These are phyloP conservation scores for Amanita exitialis DNA, from an alignment of 768 basidiomycete genomes.

Conservation along the genomic window DNA sequence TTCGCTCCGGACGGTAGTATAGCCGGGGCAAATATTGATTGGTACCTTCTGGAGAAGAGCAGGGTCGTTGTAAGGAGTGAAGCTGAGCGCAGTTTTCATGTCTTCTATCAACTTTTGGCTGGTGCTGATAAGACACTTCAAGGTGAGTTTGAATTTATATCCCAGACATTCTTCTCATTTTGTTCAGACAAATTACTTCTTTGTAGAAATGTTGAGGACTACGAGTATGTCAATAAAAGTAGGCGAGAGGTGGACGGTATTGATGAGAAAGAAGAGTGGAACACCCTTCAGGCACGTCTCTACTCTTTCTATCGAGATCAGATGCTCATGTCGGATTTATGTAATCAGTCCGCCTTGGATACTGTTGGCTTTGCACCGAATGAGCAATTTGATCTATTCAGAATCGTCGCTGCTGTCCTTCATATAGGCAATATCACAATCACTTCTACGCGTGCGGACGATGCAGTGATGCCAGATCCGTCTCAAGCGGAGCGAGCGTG, in stretches of 20 bases:
- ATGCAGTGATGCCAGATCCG: slow-evolving; percentile 67
- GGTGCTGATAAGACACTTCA: slow-evolving; percentile 55
- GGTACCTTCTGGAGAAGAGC: slow-evolving; percentile 98
- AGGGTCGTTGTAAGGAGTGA: slow-evolving; percentile 82
- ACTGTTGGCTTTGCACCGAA: slow-evolving; percentile 77
- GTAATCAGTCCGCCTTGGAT: slow-evolving; percentile 62
- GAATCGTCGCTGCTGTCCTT: slow-evolving; percentile 86
- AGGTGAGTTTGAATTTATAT: slow-evolving; percentile 32
- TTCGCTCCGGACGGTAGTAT: slow-evolving; percentile 92
- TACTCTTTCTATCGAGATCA: background rate
- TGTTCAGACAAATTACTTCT: slow-evolving; percentile 61
- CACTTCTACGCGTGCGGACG: slow-evolving; percentile 67
- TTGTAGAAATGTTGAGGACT: slow-evolving; percentile 65
- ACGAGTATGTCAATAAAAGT: slow-evolving; percentile 87
- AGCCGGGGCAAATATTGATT: slow-evolving; percentile 95
- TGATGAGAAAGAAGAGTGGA: slow-evolving; percentile 87
- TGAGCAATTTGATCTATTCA: slow-evolving; percentile 90
- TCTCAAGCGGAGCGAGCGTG: slow-evolving; percentile 86
- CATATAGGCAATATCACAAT: slow-evolving; percentile 93
- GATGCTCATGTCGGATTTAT: slow-evolving; percentile 4
- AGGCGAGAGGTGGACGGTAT: slow-evolving; percentile 91
- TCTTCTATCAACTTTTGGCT: slow-evolving; percentile 90
- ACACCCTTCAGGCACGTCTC: slow-evolving; percentile 50
- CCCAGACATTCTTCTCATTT: background rate
- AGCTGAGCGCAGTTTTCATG: slow-evolving; percentile 91